Base-by-base conservation (phyloP, 2,329 filamentous ascomycete genomes). In the Fusarium pseudograminearum region DNA sequence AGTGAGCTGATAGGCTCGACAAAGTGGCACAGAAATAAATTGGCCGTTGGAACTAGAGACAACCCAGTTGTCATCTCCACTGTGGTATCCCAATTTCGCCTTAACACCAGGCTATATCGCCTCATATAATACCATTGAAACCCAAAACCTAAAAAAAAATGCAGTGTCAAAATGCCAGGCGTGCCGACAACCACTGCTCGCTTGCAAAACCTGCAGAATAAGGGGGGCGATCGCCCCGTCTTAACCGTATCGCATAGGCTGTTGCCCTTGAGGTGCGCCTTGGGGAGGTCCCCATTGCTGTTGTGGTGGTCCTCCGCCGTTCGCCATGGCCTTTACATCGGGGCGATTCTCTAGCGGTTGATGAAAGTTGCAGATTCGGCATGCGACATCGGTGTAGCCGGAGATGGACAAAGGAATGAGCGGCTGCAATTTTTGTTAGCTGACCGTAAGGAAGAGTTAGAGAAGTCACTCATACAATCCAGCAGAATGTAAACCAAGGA, bases 401-500 rank as follows among this genome's bases (percentile, higher is more conserved):
- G 87, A 85, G 69, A 90, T 83, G 46, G 87, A 90, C 75, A 94
- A 90, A 0, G 92, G 92, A 28, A 94, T 84, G 46, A 94, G 79
- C 50, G 92, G 92, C 86, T 90, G n/a, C 31, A 33, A 41, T 41
- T 3, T 7, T 11, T 20, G 44, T 76, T 67, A 77, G 74, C 31
- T 14, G 48, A 18, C 33, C 41, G 31, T 11, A 24, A 48, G 8
- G 33, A 54, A 45, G 11, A 11, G 12, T 12, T n/a, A 24, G 16
- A 26, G 34, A 16, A 30, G 47, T 10, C 1, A 22, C 12, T 81
- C 86, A 74, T 79, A 90, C 88, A 55, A 93, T 80, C 80, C 92
- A 93, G 83, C 91, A 94, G 75, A 94, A 89, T 7, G 92, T 94
- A 76, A 94, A 94, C 90, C 91, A 93, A 42, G 89, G 88, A 62